phyloP scores from a whole-genome alignment of 2,329 filamentous ascomycete species.

The Aureobasidium vineae region DNA sequence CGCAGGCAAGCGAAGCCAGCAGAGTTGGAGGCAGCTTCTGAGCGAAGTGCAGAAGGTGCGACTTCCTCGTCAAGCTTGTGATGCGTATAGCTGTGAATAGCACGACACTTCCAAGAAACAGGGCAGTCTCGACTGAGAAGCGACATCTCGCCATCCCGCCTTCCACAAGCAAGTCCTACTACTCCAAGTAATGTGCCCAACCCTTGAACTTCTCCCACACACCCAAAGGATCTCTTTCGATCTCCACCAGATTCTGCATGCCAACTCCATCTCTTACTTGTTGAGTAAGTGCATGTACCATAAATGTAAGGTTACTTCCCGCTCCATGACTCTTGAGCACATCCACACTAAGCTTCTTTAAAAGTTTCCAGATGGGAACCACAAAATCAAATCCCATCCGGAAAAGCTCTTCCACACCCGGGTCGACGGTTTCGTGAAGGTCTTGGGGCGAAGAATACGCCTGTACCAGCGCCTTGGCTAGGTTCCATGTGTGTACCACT shows the following conservation, averaged over 20 bases:
- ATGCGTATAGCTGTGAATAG: neutral
- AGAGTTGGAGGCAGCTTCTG: neutral
- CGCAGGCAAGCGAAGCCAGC: neutral
- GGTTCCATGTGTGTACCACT: slow-evolving; percentile 48
- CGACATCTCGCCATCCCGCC: neutral
- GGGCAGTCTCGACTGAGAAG: too few relatives aligned
- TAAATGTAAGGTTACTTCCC: neutral
- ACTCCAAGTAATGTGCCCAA: slow-evolving; percentile 3
- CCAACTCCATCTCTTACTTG: neutral
- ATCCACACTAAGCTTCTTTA: slow-evolving; percentile 22
- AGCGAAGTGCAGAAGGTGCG: neutral
- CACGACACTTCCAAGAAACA: neutral
- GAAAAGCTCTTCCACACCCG: slow-evolving; percentile 4
- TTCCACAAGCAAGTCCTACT: neutral
- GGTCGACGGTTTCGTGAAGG: neutral
- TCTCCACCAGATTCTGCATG: neutral
- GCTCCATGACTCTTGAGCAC: slow-evolving; percentile 27
- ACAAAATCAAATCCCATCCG: slow-evolving; percentile 28
- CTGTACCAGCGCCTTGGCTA: slow-evolving; percentile 41
- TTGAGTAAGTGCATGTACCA: neutral
- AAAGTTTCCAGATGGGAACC: slow-evolving; percentile 23
- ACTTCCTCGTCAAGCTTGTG: neutral
- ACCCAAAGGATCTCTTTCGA: slow-evolving; percentile 11
- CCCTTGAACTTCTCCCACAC: slow-evolving; percentile 14
- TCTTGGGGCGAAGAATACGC: slow-evolving; percentile 28